Evolutionary conservation across 73 alveolate species (phyloP).

Genomic region (Blepharisma japonicum): DNA sequence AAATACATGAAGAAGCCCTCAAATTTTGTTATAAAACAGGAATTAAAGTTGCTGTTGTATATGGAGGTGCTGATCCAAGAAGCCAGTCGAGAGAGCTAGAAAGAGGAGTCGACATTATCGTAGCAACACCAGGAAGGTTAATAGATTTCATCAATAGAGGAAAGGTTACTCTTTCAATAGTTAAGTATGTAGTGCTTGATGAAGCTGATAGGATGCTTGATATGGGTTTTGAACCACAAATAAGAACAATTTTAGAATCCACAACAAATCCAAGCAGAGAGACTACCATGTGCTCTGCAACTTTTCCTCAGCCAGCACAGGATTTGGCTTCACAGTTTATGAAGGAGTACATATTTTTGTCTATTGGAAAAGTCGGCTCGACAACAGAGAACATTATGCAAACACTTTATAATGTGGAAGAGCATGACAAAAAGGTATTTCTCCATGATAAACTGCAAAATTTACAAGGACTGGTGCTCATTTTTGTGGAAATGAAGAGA

Average conservation of each 20-base stretch:
- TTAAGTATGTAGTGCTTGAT: constrained; percentile 71
- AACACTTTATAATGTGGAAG: constrained; percentile 32
- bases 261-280: constrained; percentile 54
- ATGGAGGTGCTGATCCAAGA: constrained; percentile 84
- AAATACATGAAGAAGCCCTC: constrained; percentile 70
- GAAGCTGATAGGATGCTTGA: constrained; percentile 95
- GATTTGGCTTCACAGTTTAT: constrained; percentile 72
- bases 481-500: constrained; percentile 72
- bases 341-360: constrained; percentile 62
- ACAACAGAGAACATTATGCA: constrained; percentile 55
- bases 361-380: constrained; percentile 64
- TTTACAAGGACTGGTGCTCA: constrained; percentile 19
- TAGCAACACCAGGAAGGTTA: constrained; percentile 89
- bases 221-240: constrained; percentile 85
- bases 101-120: constrained; percentile 71
- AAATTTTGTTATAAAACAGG: constrained; percentile 72
- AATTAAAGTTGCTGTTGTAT: constrained; percentile 69
- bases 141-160: constrained; percentile 77
- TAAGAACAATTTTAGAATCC: constrained; percentile 61
- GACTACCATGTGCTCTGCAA: constrained; percentile 86
- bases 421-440: constrained; percentile 33
- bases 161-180: constrained; percentile 50
- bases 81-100: constrained; percentile 54
- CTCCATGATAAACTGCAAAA: neutral
- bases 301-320: constrained; percentile 73